phyloP scores from a whole-genome alignment of 768 basidiomycete species.

The Tylopilus vinaceipallidus region DNA sequence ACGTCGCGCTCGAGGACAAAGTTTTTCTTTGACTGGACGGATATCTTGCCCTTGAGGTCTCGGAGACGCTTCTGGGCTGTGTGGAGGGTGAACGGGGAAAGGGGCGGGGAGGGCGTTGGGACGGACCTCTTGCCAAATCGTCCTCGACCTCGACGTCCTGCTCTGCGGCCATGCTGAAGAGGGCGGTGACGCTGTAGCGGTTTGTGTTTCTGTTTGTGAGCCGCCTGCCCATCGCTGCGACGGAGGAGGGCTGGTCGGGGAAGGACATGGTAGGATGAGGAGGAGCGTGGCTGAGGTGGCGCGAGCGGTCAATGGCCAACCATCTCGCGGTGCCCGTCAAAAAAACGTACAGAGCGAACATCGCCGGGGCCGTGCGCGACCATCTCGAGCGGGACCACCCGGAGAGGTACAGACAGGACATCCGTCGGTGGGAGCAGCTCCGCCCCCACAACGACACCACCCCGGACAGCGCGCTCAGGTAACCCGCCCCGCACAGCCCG shows the following conservation, averaged over 20 bases:
- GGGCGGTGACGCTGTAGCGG: conserved; percentile 91
- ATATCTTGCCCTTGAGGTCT: conserved; percentile 95
- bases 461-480: conserved; percentile 61
- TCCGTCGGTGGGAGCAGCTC: conserved; percentile 65
- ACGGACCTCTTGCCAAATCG: conserved; percentile 87
- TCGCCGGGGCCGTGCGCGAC: conserved; percentile 53
- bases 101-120: neutral
- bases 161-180: conserved; percentile 98
- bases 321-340: conserved; percentile 76
- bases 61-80: conserved; percentile 94
- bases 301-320: conserved; percentile 61
- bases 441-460: conserved; percentile 57
- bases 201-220: conserved; percentile 93
- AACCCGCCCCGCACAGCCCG: neutral
- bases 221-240: conserved; percentile 65
- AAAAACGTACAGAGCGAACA: conserved; percentile 53
- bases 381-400: conserved; percentile 82
- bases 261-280: conserved; percentile 49
- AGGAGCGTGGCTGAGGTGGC: conserved; percentile 20
- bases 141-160: conserved; percentile 98
- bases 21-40: conserved; percentile 99
- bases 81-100: neutral
- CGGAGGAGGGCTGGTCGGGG: conserved; percentile 56
- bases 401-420: conserved; percentile 79
- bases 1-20: conserved; percentile 99